phyloP scores from a whole-genome alignment of 1,284 basidiomycete genomes.

The Farysia itapuensis region DNA sequence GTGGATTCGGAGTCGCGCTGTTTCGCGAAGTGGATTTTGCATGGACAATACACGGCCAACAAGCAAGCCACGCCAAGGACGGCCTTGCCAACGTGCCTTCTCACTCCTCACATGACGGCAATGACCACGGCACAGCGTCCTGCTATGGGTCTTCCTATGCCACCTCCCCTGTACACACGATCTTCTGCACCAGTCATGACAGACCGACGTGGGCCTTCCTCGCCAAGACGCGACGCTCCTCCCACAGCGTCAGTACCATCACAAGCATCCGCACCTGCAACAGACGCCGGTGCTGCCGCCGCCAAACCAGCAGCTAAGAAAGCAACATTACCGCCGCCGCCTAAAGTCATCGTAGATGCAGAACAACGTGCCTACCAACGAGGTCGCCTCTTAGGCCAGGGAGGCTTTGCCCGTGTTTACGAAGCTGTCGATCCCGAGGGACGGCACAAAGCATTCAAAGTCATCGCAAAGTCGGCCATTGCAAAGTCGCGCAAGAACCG shows the following conservation, averaged over 20 bases:
- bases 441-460: slow-evolving; percentile 61
- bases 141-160: no score
- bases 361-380: slow-evolving; percentile 41
- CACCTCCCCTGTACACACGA: neutral
- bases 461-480: slow-evolving; percentile 60
- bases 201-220: no score
- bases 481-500: slow-evolving; percentile 61
- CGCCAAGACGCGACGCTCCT: no score
- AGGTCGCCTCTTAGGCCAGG: slow-evolving; percentile 54
- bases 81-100: no score
- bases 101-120: no score
- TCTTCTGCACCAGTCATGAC: no score
- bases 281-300: neutral
- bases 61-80: no score
- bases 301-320: slow-evolving; percentile 33
- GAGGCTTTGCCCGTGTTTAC: slow-evolving; percentile 60
- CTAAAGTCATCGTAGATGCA: slow-evolving; percentile 49
- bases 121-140: no score
- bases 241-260: neutral
- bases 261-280: neutral
- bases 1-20: no score
- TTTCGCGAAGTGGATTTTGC: no score
- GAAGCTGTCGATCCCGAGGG: slow-evolving; percentile 53
- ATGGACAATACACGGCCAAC: no score
- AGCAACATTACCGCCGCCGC: slow-evolving; percentile 49